Conservation (phyloP, 257 asterid genomes). For the Orobanche coerulescens region DNA sequence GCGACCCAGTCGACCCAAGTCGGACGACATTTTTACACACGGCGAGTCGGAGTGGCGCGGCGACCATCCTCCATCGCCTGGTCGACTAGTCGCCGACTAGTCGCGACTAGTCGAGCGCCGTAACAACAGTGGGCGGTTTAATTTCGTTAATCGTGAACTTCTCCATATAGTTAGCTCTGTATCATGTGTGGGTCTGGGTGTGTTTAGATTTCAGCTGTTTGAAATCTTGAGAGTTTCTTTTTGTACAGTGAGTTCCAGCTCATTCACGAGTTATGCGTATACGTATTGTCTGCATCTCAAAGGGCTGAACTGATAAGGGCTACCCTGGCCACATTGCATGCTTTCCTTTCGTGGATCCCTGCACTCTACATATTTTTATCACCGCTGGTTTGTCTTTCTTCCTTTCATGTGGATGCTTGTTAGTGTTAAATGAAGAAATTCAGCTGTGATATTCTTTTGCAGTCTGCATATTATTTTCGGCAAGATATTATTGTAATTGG, state of each 20-base stretch:
- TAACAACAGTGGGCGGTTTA: no score
- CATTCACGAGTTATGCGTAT: constrained; percentile 89
- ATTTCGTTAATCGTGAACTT: no score
- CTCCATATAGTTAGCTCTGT: constrained; percentile 14
- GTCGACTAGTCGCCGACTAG: no score
- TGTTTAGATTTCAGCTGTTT: background rate
- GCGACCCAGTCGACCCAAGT: no score
- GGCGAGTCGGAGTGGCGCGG: no score
- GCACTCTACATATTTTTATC: constrained; percentile 93
- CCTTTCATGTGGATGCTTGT: constrained; percentile 22
- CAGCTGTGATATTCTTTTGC: constrained; percentile 12
- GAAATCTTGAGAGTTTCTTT: constrained; percentile 12
- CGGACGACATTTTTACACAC: no score
- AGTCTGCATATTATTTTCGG: constrained; percentile 10
- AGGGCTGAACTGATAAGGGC: constrained; percentile 94
- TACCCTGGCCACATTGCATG: constrained; percentile 86
- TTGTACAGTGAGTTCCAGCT: constrained; percentile 86
- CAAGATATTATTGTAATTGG: constrained; percentile 10
- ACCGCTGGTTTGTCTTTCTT: constrained; percentile 63
- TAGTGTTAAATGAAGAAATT: background rate
- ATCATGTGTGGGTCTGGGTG: background rate
- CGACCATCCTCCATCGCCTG: no score
- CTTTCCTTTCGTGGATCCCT: constrained; percentile 98
- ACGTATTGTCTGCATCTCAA: constrained; percentile 83
- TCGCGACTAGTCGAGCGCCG: no score